Evolutionary conservation across 2,329 filamentous ascomycete species (phyloP), one percentile per base, ranked within the genome.

Genomic region (Cladophialophora yegresii): DNA sequence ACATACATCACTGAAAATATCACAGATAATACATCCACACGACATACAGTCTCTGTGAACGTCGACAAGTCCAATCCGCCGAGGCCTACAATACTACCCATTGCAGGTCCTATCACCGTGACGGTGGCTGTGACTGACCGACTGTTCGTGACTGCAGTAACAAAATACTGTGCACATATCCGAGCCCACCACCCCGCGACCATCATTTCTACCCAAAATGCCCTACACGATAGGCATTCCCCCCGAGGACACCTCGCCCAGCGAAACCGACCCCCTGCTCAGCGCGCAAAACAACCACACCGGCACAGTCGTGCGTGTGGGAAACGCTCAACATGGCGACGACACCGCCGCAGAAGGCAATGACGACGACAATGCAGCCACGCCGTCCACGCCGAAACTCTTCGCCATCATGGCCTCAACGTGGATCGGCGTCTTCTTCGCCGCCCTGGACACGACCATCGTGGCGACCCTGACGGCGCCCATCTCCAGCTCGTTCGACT

Each of bases 381-480:
- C 84, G 70, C 78, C 77, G 23, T 80, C 73, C 30, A 81, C 78
- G 1, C 75, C 71, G 54, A 79, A 81, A 67, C 71, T 85, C 63
- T 67, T 84, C 9, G 49, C 81, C 4, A 82, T 83, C 12, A 76
- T 85, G 73, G 72, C 76, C 0, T 80, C 79, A 58, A 76, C 83
- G 13, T 85, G 83, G 82, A 67, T 84, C 2, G 81, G 82, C 4
- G 81, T 82, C 1, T 85, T 86, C 68, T 78, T 85, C 45, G 83
- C 83, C 54, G 84, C 84, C 2, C 72, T 85, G n/a, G 92, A 96
- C 77, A 85, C 85, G 1, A 95, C 91, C 54, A 89, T 96, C 68
- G 91, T 96, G 70, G 92, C 92, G 8, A 96, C 92, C 0, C 83
- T 96, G 0, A 89, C 90, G 0, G 90, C 86, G 0, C 91, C 92